A percentile compares a stretch with the other conserved stretches of the same genome.
phyloP scores from a whole-genome alignment of 1,284 basidiomycete genomes.

The Paramarasmius palmivorus region DNA sequence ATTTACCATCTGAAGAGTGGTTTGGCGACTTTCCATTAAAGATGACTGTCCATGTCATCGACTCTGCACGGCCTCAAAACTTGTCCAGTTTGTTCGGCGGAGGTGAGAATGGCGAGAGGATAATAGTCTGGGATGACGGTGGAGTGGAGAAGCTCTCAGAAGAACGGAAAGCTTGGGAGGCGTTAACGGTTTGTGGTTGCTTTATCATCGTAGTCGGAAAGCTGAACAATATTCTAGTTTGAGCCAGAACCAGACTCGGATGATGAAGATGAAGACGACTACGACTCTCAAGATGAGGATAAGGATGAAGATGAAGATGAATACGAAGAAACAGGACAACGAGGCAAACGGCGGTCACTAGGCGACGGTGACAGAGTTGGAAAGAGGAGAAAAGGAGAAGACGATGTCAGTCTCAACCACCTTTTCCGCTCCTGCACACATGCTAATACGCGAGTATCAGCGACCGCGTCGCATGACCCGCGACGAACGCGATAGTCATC shows the following conservation, averaged over 20 bases:
- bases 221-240: slow-evolving; percentile 46
- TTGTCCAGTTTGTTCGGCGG: slow-evolving; percentile 85
- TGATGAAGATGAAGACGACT: slow-evolving; percentile 49
- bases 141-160: slow-evolving; percentile 65
- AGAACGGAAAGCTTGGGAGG: slow-evolving; percentile 76
- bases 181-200: slow-evolving; percentile 63
- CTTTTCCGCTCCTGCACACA: slow-evolving; percentile 5
- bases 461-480: slow-evolving; percentile 54
- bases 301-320: slow-evolving; percentile 47
- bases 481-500: slow-evolving; percentile 67
- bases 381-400: slow-evolving; percentile 52
- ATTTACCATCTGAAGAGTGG: slow-evolving; percentile 75
- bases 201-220: background rate
- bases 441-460: slow-evolving; percentile 15
- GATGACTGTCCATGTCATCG: slow-evolving; percentile 88
- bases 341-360: slow-evolving; percentile 59
- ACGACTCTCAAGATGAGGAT: slow-evolving; percentile 45
- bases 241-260: slow-evolving; percentile 75
- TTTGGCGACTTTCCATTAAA: slow-evolving; percentile 67
- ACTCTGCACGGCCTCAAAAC: slow-evolving; percentile 91
- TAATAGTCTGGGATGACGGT: slow-evolving; percentile 91
- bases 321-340: slow-evolving; percentile 42
- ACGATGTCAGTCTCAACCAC: slow-evolving; percentile 44
- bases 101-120: slow-evolving; percentile 66
- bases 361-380: slow-evolving; percentile 40